Percentiles rank a stretch among this genome's conserved stretches.
These are phyloP conservation scores for Chytridium lagenaria DNA, from an alignment of 371 early-diverging fungal species.

Conservation along the genomic window DNA sequence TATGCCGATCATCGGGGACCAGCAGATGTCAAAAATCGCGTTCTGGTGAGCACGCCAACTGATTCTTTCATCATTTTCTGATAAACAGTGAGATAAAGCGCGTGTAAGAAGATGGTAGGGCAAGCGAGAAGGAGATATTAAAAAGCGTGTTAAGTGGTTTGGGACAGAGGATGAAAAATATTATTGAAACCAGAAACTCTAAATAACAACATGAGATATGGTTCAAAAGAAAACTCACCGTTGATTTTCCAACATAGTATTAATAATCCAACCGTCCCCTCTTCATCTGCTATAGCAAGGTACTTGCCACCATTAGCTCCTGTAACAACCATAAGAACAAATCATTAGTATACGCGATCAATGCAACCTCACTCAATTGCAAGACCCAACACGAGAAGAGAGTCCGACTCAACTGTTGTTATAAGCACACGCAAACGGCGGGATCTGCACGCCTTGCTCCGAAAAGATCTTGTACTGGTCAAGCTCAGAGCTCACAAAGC, in stretches of 20 bases:
- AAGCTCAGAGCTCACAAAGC: constrained; percentile 34
- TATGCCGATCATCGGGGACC: constrained; percentile 62
- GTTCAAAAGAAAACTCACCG: too few relatives aligned
- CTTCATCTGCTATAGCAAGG: constrained; percentile 72
- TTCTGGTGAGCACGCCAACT: constrained; percentile 57
- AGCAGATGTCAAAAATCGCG: constrained; percentile 66
- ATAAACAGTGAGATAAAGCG: not conserved
- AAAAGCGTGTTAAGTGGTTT: too few relatives aligned
- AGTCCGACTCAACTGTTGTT: constrained; percentile 25
- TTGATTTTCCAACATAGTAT: constrained; percentile 57
- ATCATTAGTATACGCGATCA: not conserved
- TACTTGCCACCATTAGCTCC: constrained; percentile 53
- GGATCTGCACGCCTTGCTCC: constrained; percentile 11
- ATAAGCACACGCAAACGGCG: constrained; percentile 38
- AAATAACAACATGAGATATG: too few relatives aligned
- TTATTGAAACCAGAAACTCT: too few relatives aligned
- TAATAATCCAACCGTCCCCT: constrained; percentile 61
- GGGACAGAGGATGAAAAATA: too few relatives aligned
- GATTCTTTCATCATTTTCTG: not conserved
- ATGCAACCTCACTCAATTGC: too few relatives aligned
- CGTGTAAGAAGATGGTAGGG: not conserved
- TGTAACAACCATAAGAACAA: constrained; percentile 12
- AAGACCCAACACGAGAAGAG: too few relatives aligned
- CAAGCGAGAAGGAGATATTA: too few relatives aligned
- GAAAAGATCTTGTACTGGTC: constrained; percentile 17